Evolutionary conservation across 2,329 filamentous ascomycete genomes (phyloP), one percentile per base, ranked within the genome.

Genomic region (Colletotrichum melonis): DNA sequence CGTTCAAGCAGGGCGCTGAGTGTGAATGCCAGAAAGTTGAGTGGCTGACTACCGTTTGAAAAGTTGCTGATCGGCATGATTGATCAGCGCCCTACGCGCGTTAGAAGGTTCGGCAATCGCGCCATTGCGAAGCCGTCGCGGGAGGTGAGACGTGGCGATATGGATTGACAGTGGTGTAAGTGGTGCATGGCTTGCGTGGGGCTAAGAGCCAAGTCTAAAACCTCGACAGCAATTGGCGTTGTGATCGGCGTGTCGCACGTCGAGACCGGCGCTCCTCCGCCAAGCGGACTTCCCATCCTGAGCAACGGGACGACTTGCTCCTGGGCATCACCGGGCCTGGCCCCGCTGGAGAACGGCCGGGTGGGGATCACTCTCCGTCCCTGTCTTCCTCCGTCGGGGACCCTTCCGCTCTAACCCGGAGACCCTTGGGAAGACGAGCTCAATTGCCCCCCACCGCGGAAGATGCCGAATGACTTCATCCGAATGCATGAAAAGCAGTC

Each of bases 381-480:
- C 42, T 32, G 59, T 26, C 9, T n/a, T 6, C n/a, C 19, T 8
- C 19, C 22, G n/a, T 28, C 46, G 46, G 60, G 8, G 14, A 9
- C 32, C 22, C 9, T 63, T 16, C 38, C 46, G 65, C 38, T 12
- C 7, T 26, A n/a, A 14, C 26, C 5, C n/a, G 59, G 38, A 30
- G 28, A 63, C 62, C 62, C 62, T 38, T 9, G 62, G 28, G 11
- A 55, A 11, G n/a, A 26, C 63, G 42, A 42, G 71, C 30, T 56
- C 32, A 52, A 11, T 5, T 55, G 30, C 30, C 38, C 46, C 12
- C 9, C 42, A n/a, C 4, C 32, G 16, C 67, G 71, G 60, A 71
- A 66, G 32, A 73, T 38, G 42, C 71, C 71, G 71, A 26, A 4
- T 16, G 35, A 30, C 56, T 32, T 73, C 71, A 56, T 66, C 71